Conservation (phyloP, 179 eudicot genomes). For the Spergularia azorica region DNA sequence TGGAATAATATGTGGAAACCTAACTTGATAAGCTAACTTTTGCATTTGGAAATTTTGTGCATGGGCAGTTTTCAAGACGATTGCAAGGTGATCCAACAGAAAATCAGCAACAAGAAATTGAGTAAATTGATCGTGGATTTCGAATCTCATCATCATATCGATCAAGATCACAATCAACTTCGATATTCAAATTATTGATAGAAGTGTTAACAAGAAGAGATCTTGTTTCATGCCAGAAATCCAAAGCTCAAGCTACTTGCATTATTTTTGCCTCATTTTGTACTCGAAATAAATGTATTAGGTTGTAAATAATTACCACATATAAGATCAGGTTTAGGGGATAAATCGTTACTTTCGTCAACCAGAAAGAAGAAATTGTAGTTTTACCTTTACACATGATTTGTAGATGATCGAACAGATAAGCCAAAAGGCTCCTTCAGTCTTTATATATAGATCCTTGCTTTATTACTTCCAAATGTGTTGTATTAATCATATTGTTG, state of each 20-base stretch:
- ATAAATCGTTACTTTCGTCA: too few species aligned
- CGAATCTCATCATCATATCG: slow-evolving; percentile 31
- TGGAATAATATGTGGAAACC: too few species aligned
- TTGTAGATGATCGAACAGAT: neutral
- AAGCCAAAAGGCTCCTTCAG: neutral
- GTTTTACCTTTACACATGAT: too few species aligned
- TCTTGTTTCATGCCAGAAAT: neutral
- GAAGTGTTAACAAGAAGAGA: neutral
- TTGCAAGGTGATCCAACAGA: slow-evolving; percentile 39
- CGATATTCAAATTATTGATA: neutral
- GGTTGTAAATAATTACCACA: neutral
- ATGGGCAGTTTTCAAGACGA: slow-evolving; percentile 40
- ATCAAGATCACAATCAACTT: slow-evolving; percentile 25
- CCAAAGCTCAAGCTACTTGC: neutral
- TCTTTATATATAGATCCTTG: neutral
- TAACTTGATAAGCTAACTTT: neutral
- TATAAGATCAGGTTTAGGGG: neutral
- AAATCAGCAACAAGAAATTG: slow-evolving; percentile 61
- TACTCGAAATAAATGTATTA: neutral
- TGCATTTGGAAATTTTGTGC: slow-evolving; percentile 3
- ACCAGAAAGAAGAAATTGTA: too few species aligned
- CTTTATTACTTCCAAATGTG: neutral
- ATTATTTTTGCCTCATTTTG: neutral
- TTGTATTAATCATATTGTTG: neutral
- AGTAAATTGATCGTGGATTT: slow-evolving; percentile 52